Evolutionary conservation across 78 protist species (phyloP).

Genomic region (Cavenderia fasciculata): DNA sequence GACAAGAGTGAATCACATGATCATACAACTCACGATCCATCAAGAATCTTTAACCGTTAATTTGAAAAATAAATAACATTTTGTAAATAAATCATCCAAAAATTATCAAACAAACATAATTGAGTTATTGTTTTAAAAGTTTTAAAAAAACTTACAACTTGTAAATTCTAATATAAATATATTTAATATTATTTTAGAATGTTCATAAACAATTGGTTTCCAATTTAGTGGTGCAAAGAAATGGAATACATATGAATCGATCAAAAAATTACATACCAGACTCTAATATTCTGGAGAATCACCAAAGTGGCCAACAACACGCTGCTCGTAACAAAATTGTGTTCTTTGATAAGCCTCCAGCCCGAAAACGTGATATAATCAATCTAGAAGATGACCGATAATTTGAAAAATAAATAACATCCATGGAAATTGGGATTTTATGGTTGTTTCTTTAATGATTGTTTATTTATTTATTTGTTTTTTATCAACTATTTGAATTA

Average conservation of each 20-base stretch:
- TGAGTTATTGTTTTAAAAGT: not conserved
- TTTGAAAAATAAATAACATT: not conserved
- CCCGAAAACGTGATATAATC: slow-evolving; percentile 59
- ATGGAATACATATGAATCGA: too few relatives aligned
- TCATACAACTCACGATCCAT: not conserved
- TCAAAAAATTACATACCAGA: too few relatives aligned
- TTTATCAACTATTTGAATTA: not conserved
- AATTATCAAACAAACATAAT: not conserved
- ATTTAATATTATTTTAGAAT: too few relatives aligned
- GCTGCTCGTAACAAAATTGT: slow-evolving; percentile 67
- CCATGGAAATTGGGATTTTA: too few relatives aligned
- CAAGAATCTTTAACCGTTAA: slow-evolving; percentile 3
- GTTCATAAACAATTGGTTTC: too few relatives aligned
- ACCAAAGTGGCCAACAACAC: slow-evolving; percentile 61
- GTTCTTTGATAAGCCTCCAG: slow-evolving; percentile 49
- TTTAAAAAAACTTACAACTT: not conserved
- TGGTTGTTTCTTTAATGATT: not conserved
- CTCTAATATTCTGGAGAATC: slow-evolving; percentile 77
- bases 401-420: too few relatives aligned
- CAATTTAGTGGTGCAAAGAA: too few relatives aligned
- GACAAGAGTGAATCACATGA: not conserved
- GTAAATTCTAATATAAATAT: too few relatives aligned
- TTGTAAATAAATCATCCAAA: not conserved
- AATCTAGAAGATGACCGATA: slow-evolving; percentile 40
- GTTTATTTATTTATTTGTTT: not conserved